Evolutionary conservation across 495 filamentous ascomycete species (phyloP), one percentile per base, ranked within the genome.

Genomic region (Neurospora pannonica): DNA sequence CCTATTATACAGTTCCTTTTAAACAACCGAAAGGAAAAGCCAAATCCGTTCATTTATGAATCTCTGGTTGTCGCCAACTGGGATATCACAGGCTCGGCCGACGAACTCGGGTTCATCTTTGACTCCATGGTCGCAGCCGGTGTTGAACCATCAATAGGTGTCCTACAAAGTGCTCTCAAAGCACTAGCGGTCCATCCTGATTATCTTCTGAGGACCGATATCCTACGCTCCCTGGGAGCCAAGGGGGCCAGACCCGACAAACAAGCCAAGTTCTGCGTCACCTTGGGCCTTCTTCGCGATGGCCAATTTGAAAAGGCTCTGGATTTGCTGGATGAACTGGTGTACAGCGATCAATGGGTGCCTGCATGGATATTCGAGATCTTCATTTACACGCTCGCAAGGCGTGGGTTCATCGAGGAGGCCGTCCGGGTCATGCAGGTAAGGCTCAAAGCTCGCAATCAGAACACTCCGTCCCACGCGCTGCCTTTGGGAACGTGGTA

Each of bases 171-270:
- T 75, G 87, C 90, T 19, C 34, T 24, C 76, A 38, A 71, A 94
- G 89, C 89, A 7, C 88, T 95, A 31, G 89, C 93, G 17, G 89
- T 97, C 31, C 94, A 97, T 80, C 94, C 95, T 1, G 91, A 98
- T 81, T 94, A 96, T 75, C 60, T 94, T 2, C 84, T 94, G 13
- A 90, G 94, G 31, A 85, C 86, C 42, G 85, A 91, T 38, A 85
- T 97, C n/a, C 81, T 98, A 34, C 79, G 85, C 60, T 89, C 89
- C 28, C 79, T 97, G 34, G 89, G 86, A 8, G 85, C 85, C 10
- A 85, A 89, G 28, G 93, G 90, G 19, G 54, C 54, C 28, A 34
- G 28, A 34, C 28, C 15, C 54, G 54, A 62, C 54, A 62, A 62
- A 19, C 13, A 62, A 31, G 15, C 54, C 13, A 90, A 87, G 83